These are phyloP conservation scores for Monilinia polystroma DNA, from an alignment of 2,329 filamentous ascomycete genomes.

Conservation along the genomic window DNA sequence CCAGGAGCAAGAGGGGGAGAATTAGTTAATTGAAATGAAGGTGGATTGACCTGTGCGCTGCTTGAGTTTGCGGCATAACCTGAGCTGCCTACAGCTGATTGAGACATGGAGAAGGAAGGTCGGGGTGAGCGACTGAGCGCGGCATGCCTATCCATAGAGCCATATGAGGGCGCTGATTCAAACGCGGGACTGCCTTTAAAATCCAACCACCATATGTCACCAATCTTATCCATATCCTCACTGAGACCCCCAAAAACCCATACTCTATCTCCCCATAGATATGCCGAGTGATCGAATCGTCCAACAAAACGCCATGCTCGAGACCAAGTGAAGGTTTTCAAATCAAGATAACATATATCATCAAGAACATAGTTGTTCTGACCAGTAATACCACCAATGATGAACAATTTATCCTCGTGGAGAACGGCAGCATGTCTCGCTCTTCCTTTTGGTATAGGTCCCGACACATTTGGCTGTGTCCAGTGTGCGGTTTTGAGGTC, in stretches of 20 bases:
- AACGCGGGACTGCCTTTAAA: constrained; percentile 87
- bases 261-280: constrained; percentile 85
- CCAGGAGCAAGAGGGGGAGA: constrained; percentile 87
- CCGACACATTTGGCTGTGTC: constrained; percentile 86
- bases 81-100: constrained; percentile 56
- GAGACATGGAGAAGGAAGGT: constrained; percentile 51
- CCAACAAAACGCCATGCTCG: constrained; percentile 93
- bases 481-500: constrained; percentile 92
- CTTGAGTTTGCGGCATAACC: constrained; percentile 68
- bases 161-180: constrained; percentile 64
- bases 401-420: constrained; percentile 94
- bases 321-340: constrained; percentile 98
- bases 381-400: constrained; percentile 92
- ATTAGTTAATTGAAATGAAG: constrained; percentile 63
- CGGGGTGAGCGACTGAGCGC: constrained; percentile 47
- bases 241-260: constrained; percentile 97
- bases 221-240: constrained; percentile 94
- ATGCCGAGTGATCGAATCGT: constrained; percentile 91
- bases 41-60: constrained; percentile 64
- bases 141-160: constrained; percentile 47
- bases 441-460: constrained; percentile 82
- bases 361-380: constrained; percentile 90
- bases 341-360: constrained; percentile 92
- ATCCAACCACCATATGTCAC: constrained; percentile 96
- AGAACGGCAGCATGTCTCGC: constrained; percentile 89